Percentiles rank a stretch among this genome's conserved stretches.
Evolutionary conservation across 768 basidiomycete genomes (phyloP).

Genomic region (Nidula microcarpa): DNA sequence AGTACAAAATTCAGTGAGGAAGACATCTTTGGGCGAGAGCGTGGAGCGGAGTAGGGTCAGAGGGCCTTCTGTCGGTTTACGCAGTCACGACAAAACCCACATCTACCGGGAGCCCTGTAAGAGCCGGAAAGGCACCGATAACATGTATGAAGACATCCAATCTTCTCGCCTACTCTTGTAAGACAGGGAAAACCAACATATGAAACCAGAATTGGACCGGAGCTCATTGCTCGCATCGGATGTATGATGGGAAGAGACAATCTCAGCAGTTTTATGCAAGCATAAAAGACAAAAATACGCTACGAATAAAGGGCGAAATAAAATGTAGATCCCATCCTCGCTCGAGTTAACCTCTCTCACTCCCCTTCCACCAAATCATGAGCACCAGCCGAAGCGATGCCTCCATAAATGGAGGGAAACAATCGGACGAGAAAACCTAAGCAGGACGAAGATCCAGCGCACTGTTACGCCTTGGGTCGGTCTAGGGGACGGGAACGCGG

Average conservation of each 20-base stretch:
- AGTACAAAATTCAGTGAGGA: too few species aligned
- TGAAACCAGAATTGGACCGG: too few species aligned
- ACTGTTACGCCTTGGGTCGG: constrained; percentile 31
- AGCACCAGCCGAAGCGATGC: constrained; percentile 70
- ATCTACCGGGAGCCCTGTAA: too few species aligned
- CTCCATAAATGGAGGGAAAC: constrained; percentile 48
- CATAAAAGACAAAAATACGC: not conserved
- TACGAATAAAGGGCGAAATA: not conserved
- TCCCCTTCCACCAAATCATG: constrained; percentile 48
- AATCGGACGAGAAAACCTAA: constrained; percentile 38
- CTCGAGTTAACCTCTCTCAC: constrained; percentile 21
- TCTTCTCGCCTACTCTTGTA: too few species aligned
- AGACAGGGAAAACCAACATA: too few species aligned
- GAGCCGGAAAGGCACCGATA: too few species aligned
- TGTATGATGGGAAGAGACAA: not conserved
- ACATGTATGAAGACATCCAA: too few species aligned
- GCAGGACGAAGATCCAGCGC: constrained; percentile 26
- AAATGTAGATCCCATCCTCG: constrained; percentile 31
- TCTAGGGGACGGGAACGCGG: constrained; percentile 96
- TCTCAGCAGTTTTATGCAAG: not conserved
- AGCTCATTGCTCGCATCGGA: too few species aligned
- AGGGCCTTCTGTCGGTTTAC: too few species aligned
- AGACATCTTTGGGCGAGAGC: too few species aligned
- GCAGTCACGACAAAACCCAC: too few species aligned
- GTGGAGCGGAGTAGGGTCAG: too few species aligned